These are phyloP conservation scores for Colletotrichum neosansevieriae DNA, from an alignment of 2,329 filamentous ascomycete genomes.

Conservation along the genomic window DNA sequence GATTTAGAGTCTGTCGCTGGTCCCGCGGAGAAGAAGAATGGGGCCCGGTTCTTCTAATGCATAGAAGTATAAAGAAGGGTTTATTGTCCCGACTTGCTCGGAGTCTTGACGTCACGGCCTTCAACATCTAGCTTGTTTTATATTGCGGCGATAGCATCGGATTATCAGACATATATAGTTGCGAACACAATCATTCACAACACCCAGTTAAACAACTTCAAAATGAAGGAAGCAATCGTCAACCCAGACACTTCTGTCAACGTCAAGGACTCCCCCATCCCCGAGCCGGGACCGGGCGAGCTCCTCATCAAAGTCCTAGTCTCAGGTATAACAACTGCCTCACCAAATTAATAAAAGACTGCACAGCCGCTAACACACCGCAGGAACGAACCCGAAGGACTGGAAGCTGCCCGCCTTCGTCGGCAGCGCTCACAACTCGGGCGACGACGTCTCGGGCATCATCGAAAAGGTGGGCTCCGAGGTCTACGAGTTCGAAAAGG, in stretches of 20 bases:
- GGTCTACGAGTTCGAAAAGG: conserved; percentile 43
- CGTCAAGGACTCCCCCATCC: conserved; percentile 36
- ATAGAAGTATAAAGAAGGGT: conserved; percentile 21
- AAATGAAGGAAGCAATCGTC: conserved; percentile 41
- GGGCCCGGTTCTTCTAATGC: background rate
- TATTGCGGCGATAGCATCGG: background rate
- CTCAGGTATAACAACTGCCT: conserved; percentile 7
- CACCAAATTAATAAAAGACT: no score
- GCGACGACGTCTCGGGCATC: conserved; percentile 45
- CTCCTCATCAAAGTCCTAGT: conserved; percentile 43
- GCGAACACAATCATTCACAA: no score
- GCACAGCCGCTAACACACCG: background rate
- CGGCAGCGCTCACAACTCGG: conserved; percentile 29
- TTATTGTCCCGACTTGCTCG: background rate
- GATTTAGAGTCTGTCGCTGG: conserved; percentile 12
- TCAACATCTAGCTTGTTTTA: background rate
- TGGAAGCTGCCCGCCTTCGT: conserved; percentile 43
- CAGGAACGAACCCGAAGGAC: conserved; percentile 47
- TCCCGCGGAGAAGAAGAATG: conserved; percentile 21
- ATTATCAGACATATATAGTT: background rate
- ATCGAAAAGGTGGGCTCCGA: conserved; percentile 42
- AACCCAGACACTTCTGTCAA: conserved; percentile 28
- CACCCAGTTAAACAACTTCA: background rate
- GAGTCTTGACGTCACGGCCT: conserved; percentile 31
- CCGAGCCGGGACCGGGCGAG: conserved; percentile 41